Percentiles rank a stretch among this genome's conserved stretches.
These are phyloP conservation scores for Luzula sylvatica DNA, from an alignment of 176 grass and related monocot genomes.

Conservation along the genomic window DNA sequence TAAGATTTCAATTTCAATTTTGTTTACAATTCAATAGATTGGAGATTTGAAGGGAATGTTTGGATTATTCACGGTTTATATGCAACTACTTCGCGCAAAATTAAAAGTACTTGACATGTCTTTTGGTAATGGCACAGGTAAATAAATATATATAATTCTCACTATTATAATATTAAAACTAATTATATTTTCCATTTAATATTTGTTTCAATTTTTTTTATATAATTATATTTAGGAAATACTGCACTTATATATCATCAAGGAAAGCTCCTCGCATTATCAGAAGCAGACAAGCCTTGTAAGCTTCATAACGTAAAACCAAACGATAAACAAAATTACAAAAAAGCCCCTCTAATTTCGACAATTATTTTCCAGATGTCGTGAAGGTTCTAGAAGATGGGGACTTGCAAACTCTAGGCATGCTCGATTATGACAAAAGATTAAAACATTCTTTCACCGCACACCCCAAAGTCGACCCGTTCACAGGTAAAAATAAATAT, in stretches of 20 bases:
- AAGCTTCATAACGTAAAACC: slow-evolving; percentile 29
- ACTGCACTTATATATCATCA: slow-evolving; percentile 93
- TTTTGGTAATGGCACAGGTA: slow-evolving; percentile 82
- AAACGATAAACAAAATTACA: neutral
- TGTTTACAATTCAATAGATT: slow-evolving; percentile 38
- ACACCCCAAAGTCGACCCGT: slow-evolving; percentile 94
- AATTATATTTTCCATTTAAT: no score
- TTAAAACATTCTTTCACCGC: slow-evolving; percentile 91
- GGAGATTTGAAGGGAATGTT: slow-evolving; percentile 88
- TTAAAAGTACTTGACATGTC: slow-evolving; percentile 73
- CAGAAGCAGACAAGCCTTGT: slow-evolving; percentile 93
- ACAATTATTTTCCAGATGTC: slow-evolving; percentile 50
- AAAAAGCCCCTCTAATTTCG: no score
- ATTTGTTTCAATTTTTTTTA: no score
- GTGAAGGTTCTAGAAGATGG: slow-evolving; percentile 96
- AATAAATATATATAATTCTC: neutral
- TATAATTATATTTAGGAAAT: slow-evolving; percentile 44
- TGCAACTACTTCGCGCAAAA: slow-evolving; percentile 72
- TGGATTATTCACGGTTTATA: slow-evolving; percentile 92
- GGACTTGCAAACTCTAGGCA: slow-evolving; percentile 88
- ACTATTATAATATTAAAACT: neutral
- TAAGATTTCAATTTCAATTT: no score
- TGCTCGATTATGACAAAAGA: slow-evolving; percentile 91
- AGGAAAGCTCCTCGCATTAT: slow-evolving; percentile 85
- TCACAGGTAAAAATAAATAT: slow-evolving; percentile 52